These are phyloP conservation scores for Citrullus amarus DNA, from an alignment of 306 rosid species.

Conservation along the genomic window DNA sequence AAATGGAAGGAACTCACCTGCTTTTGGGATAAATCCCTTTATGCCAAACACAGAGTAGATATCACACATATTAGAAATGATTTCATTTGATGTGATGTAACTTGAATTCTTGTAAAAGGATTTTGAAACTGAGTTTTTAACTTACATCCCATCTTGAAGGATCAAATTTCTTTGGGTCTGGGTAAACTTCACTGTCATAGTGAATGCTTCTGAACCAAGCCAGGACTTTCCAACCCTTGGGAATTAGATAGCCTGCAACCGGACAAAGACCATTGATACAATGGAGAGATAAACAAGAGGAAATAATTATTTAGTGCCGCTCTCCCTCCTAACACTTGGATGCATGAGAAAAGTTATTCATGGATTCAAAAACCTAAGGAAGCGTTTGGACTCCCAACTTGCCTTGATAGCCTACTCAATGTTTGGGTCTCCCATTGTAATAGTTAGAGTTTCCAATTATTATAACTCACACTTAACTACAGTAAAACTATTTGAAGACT, in stretches of 20 bases:
- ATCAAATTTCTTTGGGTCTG: slow-evolving; percentile 28
- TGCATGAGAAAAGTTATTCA: no score
- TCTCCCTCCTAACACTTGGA: not conserved
- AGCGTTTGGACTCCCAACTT: no score
- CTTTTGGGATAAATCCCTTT: slow-evolving; percentile 20
- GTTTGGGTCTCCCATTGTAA: no score
- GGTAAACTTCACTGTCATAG: slow-evolving; percentile 17
- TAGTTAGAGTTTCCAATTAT: no score
- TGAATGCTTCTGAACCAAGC: slow-evolving; percentile 30
- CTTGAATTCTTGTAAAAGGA: not conserved
- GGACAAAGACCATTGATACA: not conserved
- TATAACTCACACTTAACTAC: no score
- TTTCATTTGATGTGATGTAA: not conserved
- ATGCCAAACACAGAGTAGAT: not conserved
- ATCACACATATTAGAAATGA: not conserved
- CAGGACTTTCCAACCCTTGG: slow-evolving; percentile 39
- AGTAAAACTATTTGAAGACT: no score
- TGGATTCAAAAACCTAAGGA: no score
- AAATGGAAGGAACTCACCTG: slow-evolving; percentile 35
- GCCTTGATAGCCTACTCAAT: no score
- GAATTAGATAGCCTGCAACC: slow-evolving; percentile 31
- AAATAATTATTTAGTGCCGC: not conserved
- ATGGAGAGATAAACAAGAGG: not conserved
- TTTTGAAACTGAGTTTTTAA: not conserved
- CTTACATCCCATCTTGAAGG: slow-evolving; percentile 51